A percentile compares a stretch with the other conserved stretches of the same genome.
Conservation (phyloP, 1,284 basidiomycete genomes). For the Hypsizygus ulmarius region DNA sequence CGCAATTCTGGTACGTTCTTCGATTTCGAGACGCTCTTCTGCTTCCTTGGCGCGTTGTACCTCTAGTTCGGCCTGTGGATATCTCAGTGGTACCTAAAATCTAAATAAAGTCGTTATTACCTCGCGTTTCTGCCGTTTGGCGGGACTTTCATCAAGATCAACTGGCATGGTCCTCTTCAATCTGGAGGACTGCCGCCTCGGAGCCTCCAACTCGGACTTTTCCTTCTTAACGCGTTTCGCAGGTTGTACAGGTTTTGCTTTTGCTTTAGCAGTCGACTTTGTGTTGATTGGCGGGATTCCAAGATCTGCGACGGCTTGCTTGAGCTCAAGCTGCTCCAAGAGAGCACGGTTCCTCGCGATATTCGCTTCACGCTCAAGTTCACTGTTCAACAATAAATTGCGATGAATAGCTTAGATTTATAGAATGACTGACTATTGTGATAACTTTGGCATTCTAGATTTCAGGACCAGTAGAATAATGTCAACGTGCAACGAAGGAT, state of each 20-base stretch:
- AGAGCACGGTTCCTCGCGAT: slow-evolving; percentile 75
- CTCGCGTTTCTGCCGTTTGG: slow-evolving; percentile 60
- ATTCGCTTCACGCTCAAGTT: slow-evolving; percentile 71
- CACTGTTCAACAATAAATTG: slow-evolving; percentile 39
- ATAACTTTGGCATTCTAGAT: slow-evolving; percentile 39
- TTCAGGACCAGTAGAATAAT: not conserved
- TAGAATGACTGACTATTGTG: slow-evolving; percentile 45
- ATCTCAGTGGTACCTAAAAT: not conserved
- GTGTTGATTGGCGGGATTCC: slow-evolving; percentile 40
- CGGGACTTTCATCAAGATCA: slow-evolving; percentile 63
- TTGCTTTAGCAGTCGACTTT: slow-evolving; percentile 37
- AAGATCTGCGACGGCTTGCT: slow-evolving; percentile 52
- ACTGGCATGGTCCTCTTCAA: slow-evolving; percentile 41
- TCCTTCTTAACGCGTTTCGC: slow-evolving; percentile 51
- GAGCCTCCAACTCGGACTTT: slow-evolving; percentile 37
- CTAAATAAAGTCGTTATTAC: slow-evolving; percentile 35
- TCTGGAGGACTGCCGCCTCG: slow-evolving; percentile 64
- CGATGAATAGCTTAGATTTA: not conserved
- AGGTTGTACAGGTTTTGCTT: slow-evolving; percentile 63
- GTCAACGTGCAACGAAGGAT: too few species aligned
- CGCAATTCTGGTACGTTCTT: slow-evolving; percentile 58
- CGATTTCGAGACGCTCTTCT: slow-evolving; percentile 54
- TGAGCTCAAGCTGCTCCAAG: slow-evolving; percentile 65
- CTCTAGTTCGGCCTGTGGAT: slow-evolving; percentile 43
- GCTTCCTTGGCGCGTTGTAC: slow-evolving; percentile 49